Evolutionary conservation across 2,329 filamentous ascomycete genomes (phyloP), one percentile per base, ranked within the genome.

Genomic region (Cladosporium sp.): DNA sequence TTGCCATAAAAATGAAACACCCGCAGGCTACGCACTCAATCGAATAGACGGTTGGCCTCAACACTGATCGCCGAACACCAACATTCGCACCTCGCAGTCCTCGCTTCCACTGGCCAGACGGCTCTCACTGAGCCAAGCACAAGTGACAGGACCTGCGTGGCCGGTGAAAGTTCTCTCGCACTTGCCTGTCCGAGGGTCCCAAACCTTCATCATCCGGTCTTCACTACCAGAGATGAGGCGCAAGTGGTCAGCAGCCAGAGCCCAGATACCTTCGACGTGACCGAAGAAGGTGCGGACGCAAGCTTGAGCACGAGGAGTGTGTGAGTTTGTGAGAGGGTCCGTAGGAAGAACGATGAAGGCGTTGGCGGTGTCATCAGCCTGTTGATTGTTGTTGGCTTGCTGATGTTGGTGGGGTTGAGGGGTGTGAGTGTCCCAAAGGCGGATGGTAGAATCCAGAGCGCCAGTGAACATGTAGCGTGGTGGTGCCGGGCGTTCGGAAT

Each of bases 241-340:
- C 23, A 98, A 81, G 0, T 91, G 93, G 78, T 98, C 94, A 3
- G 91, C 94, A 0, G 91, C 92, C 2, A 99, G 84, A 6, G 91
- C 91, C 95, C 95, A 99, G 23, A 99, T 90, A 35, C 95, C 95
- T 78, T 99, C 95, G 26, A 99, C 86, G 74, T 99, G 95, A 0
- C 95, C 95, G 76, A 98, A 99, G 82, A 97, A 96, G 35, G 92
- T 96, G 68, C 92, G 91, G 37, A 97, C 84, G 73, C 92, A 97
- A 69, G 88, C 87, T 61, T 72, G 70, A 11, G 73, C 73, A 40
- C 74, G 72, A 3, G 75, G 75, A 5, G 69, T 69, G 62, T 76
- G 74, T 7, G 74, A 76, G 65, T 76, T 76, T 28, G 72, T 77
- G 23, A 75, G 67, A 5, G 73, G 73, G 53, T 76, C 75, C 18